phyloP scores from a whole-genome alignment of 148 eudicot genomes.

The Pharnaceum exiguum region DNA sequence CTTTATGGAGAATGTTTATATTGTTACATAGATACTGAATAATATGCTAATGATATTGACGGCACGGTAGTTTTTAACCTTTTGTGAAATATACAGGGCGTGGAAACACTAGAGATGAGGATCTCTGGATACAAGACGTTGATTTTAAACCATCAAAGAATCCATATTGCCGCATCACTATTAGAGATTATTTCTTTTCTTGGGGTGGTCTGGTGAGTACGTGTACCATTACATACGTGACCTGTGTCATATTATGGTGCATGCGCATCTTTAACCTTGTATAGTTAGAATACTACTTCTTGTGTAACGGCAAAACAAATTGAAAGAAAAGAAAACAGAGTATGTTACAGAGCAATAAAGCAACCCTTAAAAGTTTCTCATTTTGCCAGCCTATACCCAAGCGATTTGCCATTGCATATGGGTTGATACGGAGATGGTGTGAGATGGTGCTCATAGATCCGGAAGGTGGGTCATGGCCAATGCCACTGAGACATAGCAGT shows the following conservation, averaged over 20 bases:
- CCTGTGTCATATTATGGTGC: neutral
- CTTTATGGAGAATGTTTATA: too few species aligned
- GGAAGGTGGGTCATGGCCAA: neutral
- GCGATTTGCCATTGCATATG: conserved; percentile 15
- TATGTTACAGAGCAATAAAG: neutral
- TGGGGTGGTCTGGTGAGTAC: conserved; percentile 21
- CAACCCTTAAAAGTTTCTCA: neutral
- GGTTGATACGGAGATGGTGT: conserved; percentile 9
- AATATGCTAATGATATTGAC: too few species aligned
- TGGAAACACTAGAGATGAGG: too few species aligned
- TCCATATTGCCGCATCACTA: conserved; percentile 4
- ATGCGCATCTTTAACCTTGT: too few species aligned
- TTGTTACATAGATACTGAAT: too few species aligned
- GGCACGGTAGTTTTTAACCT: too few species aligned
- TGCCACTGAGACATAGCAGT: conserved; percentile 1
- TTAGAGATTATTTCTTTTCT: neutral
- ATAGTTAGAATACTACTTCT: too few species aligned
- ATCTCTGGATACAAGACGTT: neutral
- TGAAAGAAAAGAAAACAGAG: neutral
- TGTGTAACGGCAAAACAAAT: neutral
- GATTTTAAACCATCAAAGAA: neutral
- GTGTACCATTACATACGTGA: too few species aligned
- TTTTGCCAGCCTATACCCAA: conserved; percentile 16
- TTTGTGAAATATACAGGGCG: too few species aligned
- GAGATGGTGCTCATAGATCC: conserved; percentile 14